Evolutionary conservation across 2,329 filamentous ascomycete species (phyloP).

Genomic region (Cryphonectria japonica): DNA sequence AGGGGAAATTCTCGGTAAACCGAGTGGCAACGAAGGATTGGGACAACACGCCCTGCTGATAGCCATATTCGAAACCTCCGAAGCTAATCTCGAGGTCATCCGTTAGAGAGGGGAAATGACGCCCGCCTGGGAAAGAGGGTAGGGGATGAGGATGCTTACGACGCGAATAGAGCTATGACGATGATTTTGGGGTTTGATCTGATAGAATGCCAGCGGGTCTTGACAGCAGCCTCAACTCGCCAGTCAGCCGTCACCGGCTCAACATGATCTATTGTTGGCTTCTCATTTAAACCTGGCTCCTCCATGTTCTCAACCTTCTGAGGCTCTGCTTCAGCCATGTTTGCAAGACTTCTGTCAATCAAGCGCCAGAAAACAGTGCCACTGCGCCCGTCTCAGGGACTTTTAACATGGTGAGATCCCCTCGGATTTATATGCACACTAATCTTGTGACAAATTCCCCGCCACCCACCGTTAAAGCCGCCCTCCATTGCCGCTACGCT

Average conservation of each 20-base stretch:
- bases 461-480: neutral
- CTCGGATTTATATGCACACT: neutral
- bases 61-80: slow-evolving; percentile 56
- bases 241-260: slow-evolving; percentile 19
- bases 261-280: neutral
- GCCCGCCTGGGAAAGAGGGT: neutral
- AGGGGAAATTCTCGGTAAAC: slow-evolving; percentile 54
- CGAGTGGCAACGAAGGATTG: slow-evolving; percentile 57
- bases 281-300: neutral
- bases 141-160: slow-evolving; percentile 10
- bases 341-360: neutral
- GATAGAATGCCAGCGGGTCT: slow-evolving; percentile 25
- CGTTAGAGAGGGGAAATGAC: neutral
- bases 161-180: slow-evolving; percentile 27
- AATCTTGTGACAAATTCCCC: slow-evolving; percentile 1
- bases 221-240: slow-evolving; percentile 18
- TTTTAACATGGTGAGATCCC: neutral
- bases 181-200: slow-evolving; percentile 25
- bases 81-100: slow-evolving; percentile 40
- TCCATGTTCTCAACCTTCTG: neutral
- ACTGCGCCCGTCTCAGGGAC: neutral
- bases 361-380: neutral
- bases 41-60: slow-evolving; percentile 58
- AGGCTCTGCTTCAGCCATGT: neutral
- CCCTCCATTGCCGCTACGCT: neutral